Evolutionary conservation across 495 filamentous ascomycete species (phyloP), one percentile per base, ranked within the genome.

Genomic region (Stereocaulon alpinum): DNA sequence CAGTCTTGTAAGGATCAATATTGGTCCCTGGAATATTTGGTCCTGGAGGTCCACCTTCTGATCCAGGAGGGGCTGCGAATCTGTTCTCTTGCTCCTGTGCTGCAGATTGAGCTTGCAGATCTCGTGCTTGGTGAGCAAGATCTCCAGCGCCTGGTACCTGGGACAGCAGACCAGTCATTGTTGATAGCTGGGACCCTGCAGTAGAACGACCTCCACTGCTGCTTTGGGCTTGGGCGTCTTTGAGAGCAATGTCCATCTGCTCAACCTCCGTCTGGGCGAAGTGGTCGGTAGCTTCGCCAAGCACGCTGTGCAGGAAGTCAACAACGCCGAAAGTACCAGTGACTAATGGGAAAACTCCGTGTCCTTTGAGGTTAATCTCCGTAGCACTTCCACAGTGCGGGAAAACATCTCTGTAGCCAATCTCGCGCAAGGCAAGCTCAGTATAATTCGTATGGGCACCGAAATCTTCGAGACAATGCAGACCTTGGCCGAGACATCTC

Each of bases 401-500:
- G 67, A 96, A 98, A 22, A 98, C 86, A 50, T 85, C 82, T 54
- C 75, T 77, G 63, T 87, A 85, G 11, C 89, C 91, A 59, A 96
- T 79, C 66, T 98, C 93, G 4, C 88, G 84, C 30, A 98, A 77
- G 9, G 79, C 86, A 30, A 96, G 81, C 71, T 98, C 93, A 58
- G 83, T 83, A 71, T 98, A 96, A 68, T 98, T 98, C 41, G 87
- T 91, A 69, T 98, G 93, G 4, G 93, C 93, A 18, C 87, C 88
- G 65, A 96, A 98, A 69, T 98, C 92, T 69, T 98, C 93, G 52
- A 97, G 77, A 63, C 87, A 93, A 72, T 98, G 93, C 2, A 98
- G 80, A 20, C 86, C 87, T 71, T 98, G 93, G 0, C 93, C 93
- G 6, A 98, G 77, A 67, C 84, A 88, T 22, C 92, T 79, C 61